These are phyloP conservation scores for Echites panduratus DNA, from an alignment of 257 asterid genomes.

Conservation along the genomic window DNA sequence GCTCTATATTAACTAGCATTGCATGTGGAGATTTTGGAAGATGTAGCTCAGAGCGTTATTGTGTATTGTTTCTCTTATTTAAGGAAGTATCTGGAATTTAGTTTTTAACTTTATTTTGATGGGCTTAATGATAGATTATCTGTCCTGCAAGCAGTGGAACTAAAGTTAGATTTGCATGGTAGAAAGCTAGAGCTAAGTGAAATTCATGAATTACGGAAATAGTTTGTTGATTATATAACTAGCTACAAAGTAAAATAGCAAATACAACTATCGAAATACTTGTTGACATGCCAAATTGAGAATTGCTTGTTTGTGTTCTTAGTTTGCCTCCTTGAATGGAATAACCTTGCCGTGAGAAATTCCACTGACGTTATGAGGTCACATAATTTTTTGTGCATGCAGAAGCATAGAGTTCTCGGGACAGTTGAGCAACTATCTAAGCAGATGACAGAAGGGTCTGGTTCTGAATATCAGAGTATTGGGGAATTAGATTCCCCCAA, in stretches of 20 bases:
- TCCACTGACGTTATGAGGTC: background rate
- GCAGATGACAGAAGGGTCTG: conserved; percentile 5
- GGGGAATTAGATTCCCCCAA: conserved; percentile 15
- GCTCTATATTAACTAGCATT: background rate
- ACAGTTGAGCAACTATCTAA: conserved; percentile 4
- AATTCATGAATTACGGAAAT: background rate
- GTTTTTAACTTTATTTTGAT: background rate
- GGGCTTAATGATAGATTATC: background rate
- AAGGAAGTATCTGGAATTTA: background rate
- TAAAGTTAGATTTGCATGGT: background rate
- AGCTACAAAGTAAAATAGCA: background rate
- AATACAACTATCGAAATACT: background rate
- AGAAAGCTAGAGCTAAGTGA: background rate
- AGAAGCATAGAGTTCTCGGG: conserved; percentile 19
- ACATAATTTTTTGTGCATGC: conserved; percentile 5
- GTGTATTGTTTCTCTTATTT: background rate
- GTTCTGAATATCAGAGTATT: conserved; percentile 8
- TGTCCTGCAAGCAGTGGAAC: background rate
- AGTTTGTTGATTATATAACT: background rate
- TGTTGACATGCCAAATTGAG: background rate
- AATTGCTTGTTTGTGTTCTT: background rate
- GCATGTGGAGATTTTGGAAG: background rate
- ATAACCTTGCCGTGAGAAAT: background rate
- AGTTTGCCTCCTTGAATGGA: background rate
- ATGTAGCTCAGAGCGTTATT: background rate